A percentile compares a stretch with the other conserved stretches of the same genome.
phyloP scores from a whole-genome alignment of 805 yeast genomes.

The Scheffersomyces amazonensis region DNA sequence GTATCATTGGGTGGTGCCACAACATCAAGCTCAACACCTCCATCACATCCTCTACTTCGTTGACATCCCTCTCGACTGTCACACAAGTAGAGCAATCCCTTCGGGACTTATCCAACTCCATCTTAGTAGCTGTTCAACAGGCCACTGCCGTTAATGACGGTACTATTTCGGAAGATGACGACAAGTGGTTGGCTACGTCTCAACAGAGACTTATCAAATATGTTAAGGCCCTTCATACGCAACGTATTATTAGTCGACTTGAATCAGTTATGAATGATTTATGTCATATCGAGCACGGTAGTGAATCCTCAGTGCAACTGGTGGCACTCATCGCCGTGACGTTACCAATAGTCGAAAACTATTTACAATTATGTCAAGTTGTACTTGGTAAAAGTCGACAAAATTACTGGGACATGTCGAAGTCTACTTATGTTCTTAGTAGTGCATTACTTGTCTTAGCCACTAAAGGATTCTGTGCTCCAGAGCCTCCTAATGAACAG shows the following conservation, averaged over 20 bases:
- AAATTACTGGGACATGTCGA: slow-evolving; percentile 54
- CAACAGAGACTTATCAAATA: slow-evolving; percentile 44
- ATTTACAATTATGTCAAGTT: slow-evolving; percentile 44
- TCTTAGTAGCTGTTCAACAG: slow-evolving; percentile 69
- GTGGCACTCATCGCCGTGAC: slow-evolving; percentile 54
- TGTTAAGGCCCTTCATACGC: slow-evolving; percentile 41
- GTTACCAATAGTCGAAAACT: slow-evolving; percentile 62
- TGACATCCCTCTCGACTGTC: slow-evolving; percentile 13
- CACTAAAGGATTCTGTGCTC: slow-evolving; percentile 87
- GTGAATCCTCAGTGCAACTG: slow-evolving; percentile 32
- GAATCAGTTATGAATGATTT: slow-evolving; percentile 31
- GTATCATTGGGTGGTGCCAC: slow-evolving; percentile 46
- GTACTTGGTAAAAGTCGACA: slow-evolving; percentile 43
- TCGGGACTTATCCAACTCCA: slow-evolving; percentile 52
- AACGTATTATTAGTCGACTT: slow-evolving; percentile 33
- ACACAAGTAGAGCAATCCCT: slow-evolving; percentile 46
- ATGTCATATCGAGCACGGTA: slow-evolving; percentile 33
- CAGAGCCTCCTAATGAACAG: slow-evolving; percentile 70
- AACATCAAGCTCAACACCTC: slow-evolving; percentile 13
- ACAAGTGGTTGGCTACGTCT: slow-evolving; percentile 61
- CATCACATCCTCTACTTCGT: slow-evolving; percentile 22
- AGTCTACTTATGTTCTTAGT: slow-evolving; percentile 60
- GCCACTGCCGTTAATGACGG: slow-evolving; percentile 36
- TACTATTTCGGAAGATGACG: slow-evolving; percentile 42
- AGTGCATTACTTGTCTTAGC: slow-evolving; percentile 58